phyloP scores from a whole-genome alignment of 345 rosid species.

The Populus ilicifolia region DNA sequence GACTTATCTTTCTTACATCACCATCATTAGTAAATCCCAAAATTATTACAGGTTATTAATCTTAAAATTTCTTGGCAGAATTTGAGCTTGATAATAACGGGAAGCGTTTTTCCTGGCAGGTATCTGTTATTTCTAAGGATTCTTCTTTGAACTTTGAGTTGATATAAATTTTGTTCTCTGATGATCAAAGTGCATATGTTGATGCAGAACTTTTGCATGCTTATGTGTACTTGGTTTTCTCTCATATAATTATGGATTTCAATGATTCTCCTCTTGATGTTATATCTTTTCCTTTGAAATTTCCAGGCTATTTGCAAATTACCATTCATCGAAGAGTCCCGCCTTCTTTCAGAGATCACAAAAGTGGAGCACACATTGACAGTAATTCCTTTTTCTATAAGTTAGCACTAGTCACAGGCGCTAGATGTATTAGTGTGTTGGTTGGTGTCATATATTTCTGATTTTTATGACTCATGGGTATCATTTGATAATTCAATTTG shows the following conservation, averaged over 20 bases:
- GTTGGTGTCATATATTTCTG: neutral
- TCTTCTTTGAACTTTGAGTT: neutral
- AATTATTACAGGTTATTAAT: neutral
- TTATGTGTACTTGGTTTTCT: neutral
- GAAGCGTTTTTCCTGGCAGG: conserved; percentile 32
- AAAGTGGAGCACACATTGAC: conserved; percentile 29
- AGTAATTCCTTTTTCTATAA: conserved; percentile 14
- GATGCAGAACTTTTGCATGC: neutral
- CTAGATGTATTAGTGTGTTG: neutral
- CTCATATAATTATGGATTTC: neutral
- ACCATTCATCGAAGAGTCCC: conserved; percentile 36
- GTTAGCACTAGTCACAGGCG: neutral
- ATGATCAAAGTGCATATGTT: neutral
- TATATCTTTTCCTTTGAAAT: neutral
- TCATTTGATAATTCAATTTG: too few species aligned
- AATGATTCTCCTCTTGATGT: neutral
- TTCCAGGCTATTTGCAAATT: conserved; percentile 27
- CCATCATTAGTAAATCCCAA: neutral
- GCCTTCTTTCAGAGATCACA: conserved; percentile 27
- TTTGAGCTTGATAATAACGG: conserved; percentile 34
- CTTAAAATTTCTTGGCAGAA: conserved; percentile 21
- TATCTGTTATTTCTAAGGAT: conserved; percentile 6
- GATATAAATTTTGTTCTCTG: neutral
- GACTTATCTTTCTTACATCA: neutral
- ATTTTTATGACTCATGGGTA: neutral